Percentiles rank a stretch among this genome's conserved stretches.
Conservation (phyloP, 2,329 filamentous ascomycete species). For the Cercospora berteroae region DNA sequence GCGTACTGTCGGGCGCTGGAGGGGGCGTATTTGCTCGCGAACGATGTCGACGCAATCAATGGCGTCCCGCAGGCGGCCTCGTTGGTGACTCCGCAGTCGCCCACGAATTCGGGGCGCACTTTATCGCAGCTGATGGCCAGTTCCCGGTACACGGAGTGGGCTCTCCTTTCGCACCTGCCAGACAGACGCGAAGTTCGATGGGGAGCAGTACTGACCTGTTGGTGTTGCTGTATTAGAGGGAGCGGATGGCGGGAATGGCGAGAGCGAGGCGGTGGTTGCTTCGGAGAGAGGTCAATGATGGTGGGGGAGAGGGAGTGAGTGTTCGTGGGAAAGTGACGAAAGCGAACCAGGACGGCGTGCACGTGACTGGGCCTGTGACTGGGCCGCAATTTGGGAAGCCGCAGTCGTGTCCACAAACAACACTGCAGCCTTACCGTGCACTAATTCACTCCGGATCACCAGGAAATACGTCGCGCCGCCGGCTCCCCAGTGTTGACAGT, state of each 20-base stretch:
- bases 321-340: conserved; percentile 4
- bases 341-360: background rate
- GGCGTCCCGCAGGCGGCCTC: background rate
- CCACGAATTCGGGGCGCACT: conserved; percentile 1
- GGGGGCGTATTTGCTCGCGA: background rate
- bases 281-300: background rate
- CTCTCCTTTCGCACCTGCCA: background rate
- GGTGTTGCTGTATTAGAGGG: background rate
- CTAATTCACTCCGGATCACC: background rate
- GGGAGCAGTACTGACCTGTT: conserved; percentile 1
- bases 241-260: background rate
- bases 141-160: background rate
- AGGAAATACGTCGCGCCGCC: background rate
- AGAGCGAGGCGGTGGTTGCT: background rate
- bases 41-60: background rate
- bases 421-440: background rate
- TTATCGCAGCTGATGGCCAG: background rate
- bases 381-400: background rate
- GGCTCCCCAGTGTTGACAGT: background rate
- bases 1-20: background rate
- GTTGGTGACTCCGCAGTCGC: background rate
- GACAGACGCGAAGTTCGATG: background rate
- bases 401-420: background rate
- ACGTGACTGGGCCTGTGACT: background rate
- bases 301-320: background rate